A percentile compares a stretch with the other conserved stretches of the same genome.
Conservation (phyloP, 495 filamentous ascomycete genomes). For the Stereocaulon alpinum region DNA sequence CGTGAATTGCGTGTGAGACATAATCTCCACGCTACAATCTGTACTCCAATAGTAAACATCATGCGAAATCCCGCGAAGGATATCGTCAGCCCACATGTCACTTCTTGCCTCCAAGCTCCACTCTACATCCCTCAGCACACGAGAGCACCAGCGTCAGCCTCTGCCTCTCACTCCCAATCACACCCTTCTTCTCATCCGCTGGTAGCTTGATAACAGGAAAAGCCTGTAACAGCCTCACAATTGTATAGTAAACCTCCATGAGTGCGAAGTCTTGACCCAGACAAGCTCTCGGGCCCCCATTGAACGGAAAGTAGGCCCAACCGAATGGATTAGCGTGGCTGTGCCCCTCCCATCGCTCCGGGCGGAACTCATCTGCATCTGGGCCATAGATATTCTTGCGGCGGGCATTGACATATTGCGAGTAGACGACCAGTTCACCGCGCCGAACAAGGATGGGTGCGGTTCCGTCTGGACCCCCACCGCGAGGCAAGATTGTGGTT, state of each 20-base stretch:
- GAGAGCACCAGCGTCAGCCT: slow-evolving; percentile 18
- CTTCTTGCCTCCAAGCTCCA: slow-evolving; percentile 5
- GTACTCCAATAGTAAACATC: no score
- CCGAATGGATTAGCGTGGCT: slow-evolving; percentile 19
- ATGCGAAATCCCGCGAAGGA: no score
- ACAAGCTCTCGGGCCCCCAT: slow-evolving; percentile 42
- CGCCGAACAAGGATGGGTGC: slow-evolving; percentile 54
- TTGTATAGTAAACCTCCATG: slow-evolving; percentile 37
- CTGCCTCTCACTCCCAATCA: slow-evolving; percentile 15
- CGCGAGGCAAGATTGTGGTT: slow-evolving; percentile 60
- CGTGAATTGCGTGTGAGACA: no score
- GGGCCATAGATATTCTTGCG: slow-evolving; percentile 18
- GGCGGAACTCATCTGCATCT: slow-evolving; percentile 30
- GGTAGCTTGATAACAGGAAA: slow-evolving; percentile 27
- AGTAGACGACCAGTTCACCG: slow-evolving; percentile 31
- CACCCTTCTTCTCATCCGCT: slow-evolving; percentile 21
- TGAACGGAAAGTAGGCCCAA: slow-evolving; percentile 63
- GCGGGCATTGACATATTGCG: slow-evolving; percentile 23
- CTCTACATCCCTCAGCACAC: slow-evolving; percentile 23
- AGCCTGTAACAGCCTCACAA: slow-evolving; percentile 37
- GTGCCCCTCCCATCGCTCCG: slow-evolving; percentile 33
- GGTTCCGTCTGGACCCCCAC: slow-evolving; percentile 58
- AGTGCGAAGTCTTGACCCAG: slow-evolving; percentile 44
- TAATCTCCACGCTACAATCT: no score
- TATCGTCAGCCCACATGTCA: background rate